Base-by-base conservation (phyloP, 2,329 filamentous ascomycete species). In the Epichloe typhina region DNA sequence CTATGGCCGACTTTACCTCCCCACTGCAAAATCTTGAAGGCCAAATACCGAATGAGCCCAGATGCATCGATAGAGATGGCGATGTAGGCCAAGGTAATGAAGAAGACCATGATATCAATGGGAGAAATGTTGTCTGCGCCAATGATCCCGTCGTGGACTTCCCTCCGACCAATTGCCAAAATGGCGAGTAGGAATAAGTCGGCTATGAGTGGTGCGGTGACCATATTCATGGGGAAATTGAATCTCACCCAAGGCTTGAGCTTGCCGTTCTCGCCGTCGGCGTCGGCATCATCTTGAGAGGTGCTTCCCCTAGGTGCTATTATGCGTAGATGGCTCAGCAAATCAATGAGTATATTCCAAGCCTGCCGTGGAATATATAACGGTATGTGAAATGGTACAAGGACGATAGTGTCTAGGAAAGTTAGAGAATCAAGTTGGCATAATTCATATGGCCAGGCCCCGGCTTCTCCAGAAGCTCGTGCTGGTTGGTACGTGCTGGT, bases 51-150 rank as follows among this genome's bases (percentile, higher is more conserved):
- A 58, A 88, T 86, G 15, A 88, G 69, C 3, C 84, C 84, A 0
- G 84, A 87, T 2, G 84, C 83, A 56, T 88, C 84, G 53, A 88
- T 85, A 0, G 83, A 87, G 44, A 88, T 86, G 45, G 84, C 84
- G 53, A 88, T 86, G 58, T 88, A 88, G 3, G 84, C 84, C 42
- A 86, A 63, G 0, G 82, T 84, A 42, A 88, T 70, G 66, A 88
- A 88, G 66, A 88, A 88, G 15, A 73, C 67, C 81, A 88, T 86
- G 54, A 87, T 86, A 53, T 88, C 83, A 56, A 85, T 74, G 0
- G 84, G 84, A 2, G 72, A 71, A 56, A 88, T 88, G 58, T 80
- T 71, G 57, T 84, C 69, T 1, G 80, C 71, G 0, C 83, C 83
- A 7, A 84, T 64, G 0, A 80, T 86, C 2, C 84, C 84, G 58